Base-by-base conservation (phyloP, 495 filamentous ascomycete genomes). In the Beverwykella pulmonaria region DNA sequence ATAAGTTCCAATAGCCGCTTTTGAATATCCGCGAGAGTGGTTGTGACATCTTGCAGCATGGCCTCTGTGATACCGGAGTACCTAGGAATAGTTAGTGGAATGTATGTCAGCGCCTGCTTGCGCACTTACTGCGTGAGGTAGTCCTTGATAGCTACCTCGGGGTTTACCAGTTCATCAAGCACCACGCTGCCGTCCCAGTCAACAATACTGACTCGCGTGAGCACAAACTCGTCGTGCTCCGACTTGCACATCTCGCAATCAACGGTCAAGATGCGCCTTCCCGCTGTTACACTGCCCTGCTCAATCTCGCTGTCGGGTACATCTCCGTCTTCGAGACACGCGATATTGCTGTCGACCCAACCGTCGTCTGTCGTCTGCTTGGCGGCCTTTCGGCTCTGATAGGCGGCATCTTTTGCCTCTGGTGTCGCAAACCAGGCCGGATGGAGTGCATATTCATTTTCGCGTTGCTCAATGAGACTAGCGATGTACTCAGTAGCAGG, bases 201-300 rank as follows among this genome's bases (percentile, higher is more conserved):
- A 8, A 98, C 79, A 26, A 98, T 67, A 74, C 91, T 95, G 75
- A 98, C 88, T 29, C 94, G 86, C 0, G 94, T 93, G 50, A 98
- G 84, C 50, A 92, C 92, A 25, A 85, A 88, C 53, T 89, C 84
- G 9, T 84, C 84, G 20, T 84, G 85, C 65, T 88, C 88, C 0
- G 92, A 93, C 73, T 88, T 83, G 71, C 92, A 96, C 94, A 98
- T 98, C 74, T 98, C 94, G 74, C 94, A 98, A 70, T 98, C 94
- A 54, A 98, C 81, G 10, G 91, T 87, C 23, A 94, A 76, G 7
- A 98, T 79, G n/a, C 88, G 85, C 44, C 90, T 85, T 20, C 93
- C 95, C 14, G 85, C 91, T 1, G 92, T 94, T 58, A 96, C 79
- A 72, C 90, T 91, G 17, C 91, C 94, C 66, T 86, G 76, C 75